Evolutionary conservation across 768 basidiomycete species (phyloP).

Genomic region (Mrakia frigida): DNA sequence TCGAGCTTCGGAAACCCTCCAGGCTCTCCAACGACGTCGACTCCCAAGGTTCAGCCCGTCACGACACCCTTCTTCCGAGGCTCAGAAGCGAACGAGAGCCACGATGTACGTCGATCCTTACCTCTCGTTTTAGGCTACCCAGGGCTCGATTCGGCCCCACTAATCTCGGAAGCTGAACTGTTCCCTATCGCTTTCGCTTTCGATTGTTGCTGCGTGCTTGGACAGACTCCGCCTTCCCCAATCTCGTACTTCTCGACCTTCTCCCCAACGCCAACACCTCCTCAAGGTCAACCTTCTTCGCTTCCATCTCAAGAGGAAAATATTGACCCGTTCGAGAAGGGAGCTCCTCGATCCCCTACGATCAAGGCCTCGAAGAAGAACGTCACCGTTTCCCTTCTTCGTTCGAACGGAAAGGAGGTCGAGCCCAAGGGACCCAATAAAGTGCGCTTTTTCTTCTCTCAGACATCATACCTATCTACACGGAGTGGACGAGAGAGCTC

Average conservation of each 20-base stretch:
- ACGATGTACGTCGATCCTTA: background rate
- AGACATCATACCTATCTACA: too few relatives aligned
- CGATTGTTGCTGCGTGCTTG: background rate
- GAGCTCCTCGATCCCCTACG: background rate
- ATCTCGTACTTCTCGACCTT: background rate
- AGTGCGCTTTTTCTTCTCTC: background rate
- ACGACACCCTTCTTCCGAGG: background rate
- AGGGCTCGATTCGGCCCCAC: background rate
- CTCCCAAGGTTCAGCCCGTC: background rate
- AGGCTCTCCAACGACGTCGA: background rate
- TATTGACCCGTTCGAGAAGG: constrained; percentile 14
- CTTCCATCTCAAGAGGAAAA: background rate
- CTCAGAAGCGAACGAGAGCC: background rate
- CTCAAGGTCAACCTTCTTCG: background rate
- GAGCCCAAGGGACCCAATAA: background rate
- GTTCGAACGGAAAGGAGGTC: background rate
- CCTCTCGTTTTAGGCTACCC: background rate
- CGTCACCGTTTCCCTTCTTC: background rate
- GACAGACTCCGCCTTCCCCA: background rate
- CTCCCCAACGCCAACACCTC: background rate
- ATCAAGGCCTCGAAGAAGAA: background rate
- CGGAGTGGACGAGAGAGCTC: too few relatives aligned
- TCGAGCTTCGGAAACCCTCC: background rate
- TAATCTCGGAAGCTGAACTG: background rate
- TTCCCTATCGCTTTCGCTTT: background rate